A percentile compares a stretch with the other conserved stretches of the same genome.
These are phyloP conservation scores for Poa annua DNA, from an alignment of 176 grass and related monocot species.

Conservation along the genomic window DNA sequence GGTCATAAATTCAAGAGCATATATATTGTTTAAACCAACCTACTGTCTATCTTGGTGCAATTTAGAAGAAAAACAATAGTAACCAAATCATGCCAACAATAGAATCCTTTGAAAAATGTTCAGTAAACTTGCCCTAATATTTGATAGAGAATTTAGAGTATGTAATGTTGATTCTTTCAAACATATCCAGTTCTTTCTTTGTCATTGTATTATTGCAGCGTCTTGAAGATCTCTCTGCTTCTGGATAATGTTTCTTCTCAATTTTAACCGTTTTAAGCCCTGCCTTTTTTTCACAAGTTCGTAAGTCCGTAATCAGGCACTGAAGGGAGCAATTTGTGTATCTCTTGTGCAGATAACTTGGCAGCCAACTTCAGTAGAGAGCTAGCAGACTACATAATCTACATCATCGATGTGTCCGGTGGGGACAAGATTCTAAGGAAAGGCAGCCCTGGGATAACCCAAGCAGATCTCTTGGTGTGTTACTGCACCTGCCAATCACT, in stretches of 20 bases:
- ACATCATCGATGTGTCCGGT: conserved; percentile 95
- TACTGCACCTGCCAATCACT: neutral
- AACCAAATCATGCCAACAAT: too few relatives aligned
- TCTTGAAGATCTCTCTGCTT: neutral
- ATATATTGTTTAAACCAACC: too few relatives aligned
- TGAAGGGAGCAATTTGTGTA: neutral
- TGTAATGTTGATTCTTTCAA: neutral
- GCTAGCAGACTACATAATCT: conserved; percentile 97
- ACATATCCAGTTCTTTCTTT: neutral
- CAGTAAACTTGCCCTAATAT: neutral
- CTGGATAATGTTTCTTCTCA: neutral
- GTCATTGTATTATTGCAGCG: neutral
- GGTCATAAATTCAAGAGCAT: too few relatives aligned
- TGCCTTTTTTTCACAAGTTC: neutral
- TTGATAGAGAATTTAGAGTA: neutral
- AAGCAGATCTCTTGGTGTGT: conserved; percentile 85
- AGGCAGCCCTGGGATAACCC: conserved; percentile 94
- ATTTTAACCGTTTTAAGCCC: too few relatives aligned
- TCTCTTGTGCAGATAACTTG: conserved; percentile 86
- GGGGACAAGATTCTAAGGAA: conserved; percentile 99
- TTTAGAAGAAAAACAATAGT: too few relatives aligned
- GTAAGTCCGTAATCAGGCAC: neutral
- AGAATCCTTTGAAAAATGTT: too few relatives aligned
- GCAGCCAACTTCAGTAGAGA: conserved; percentile 98
- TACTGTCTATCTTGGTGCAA: too few relatives aligned